Percentiles rank a stretch among this genome's conserved stretches.
phyloP scores from a whole-genome alignment of 192 early-diverging fungal genomes.

The Borealophlyctis nickersoniae region DNA sequence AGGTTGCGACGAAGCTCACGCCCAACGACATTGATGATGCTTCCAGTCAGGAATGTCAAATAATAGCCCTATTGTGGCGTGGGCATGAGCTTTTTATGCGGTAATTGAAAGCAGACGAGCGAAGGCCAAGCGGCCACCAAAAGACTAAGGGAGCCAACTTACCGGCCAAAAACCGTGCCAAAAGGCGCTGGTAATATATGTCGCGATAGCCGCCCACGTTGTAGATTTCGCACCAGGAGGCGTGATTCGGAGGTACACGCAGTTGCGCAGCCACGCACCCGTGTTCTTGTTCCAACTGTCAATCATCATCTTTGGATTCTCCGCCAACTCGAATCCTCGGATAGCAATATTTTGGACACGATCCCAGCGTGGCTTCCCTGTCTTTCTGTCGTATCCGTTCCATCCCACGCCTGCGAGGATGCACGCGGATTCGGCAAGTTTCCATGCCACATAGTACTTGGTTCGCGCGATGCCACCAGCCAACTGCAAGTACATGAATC shows the following conservation, averaged over 20 bases:
- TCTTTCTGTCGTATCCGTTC: constrained; percentile 58
- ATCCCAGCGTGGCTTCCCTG: constrained; percentile 63
- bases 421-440: constrained; percentile 82
- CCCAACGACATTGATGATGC: constrained; percentile 54
- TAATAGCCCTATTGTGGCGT: constrained; percentile 43
- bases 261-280: constrained; percentile 81
- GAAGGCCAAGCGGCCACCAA: too few relatives aligned
- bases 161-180: constrained; percentile 96
- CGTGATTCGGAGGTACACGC: constrained; percentile 73
- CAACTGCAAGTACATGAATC: constrained; percentile 58
- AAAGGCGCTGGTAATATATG: constrained; percentile 80
- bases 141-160: constrained; percentile 48
- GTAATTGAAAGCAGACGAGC: too few relatives aligned
- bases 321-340: constrained; percentile 66
- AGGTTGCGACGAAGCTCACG: constrained; percentile 59
- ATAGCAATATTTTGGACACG: constrained; percentile 78
- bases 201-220: constrained; percentile 62
- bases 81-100: too few relatives aligned
- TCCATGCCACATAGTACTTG: constrained; percentile 92
- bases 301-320: constrained; percentile 69
- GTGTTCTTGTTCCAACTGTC: constrained; percentile 93
- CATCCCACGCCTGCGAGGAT: constrained; percentile 80
- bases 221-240: constrained; percentile 51
- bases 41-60: constrained; percentile 61
- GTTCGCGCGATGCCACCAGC: constrained; percentile 61